Evolutionary conservation across 225 moss, liverwort and hornwort species (phyloP).

Genomic region (Takakia lepidozioides): DNA sequence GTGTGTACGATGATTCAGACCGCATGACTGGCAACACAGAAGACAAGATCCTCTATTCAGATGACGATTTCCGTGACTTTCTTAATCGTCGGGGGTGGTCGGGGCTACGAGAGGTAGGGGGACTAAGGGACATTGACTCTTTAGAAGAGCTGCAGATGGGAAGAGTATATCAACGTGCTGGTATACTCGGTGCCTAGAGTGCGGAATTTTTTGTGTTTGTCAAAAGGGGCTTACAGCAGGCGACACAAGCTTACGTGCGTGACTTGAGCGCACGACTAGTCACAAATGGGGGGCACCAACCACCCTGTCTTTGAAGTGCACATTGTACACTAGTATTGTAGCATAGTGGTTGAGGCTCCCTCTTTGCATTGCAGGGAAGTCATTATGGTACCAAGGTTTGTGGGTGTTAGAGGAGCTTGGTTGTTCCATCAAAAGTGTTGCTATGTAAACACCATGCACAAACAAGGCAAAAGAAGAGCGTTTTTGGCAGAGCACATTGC

Average conservation of each 20-base stretch:
- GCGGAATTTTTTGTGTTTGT: constrained; percentile 5
- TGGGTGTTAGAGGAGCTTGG: constrained; percentile 4
- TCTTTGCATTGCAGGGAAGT: constrained; percentile 2
- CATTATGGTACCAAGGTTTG: not conserved
- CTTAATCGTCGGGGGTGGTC: constrained; percentile 77
- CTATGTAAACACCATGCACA: too few species aligned
- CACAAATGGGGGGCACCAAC: constrained; percentile 4
- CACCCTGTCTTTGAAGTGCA: constrained; percentile 6
- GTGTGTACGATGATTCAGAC: constrained; percentile 54
- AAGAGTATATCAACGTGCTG: constrained; percentile 58
- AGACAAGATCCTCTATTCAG: constrained; percentile 77
- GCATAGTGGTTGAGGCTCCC: constrained; percentile 5
- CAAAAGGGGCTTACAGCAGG: not conserved
- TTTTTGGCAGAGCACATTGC: too few species aligned
- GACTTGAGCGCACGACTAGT: not conserved
- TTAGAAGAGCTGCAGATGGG: constrained; percentile 76
- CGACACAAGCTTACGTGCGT: not conserved
- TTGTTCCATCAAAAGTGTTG: not conserved
- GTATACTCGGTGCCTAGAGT: constrained; percentile 16
- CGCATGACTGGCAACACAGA: constrained; percentile 66
- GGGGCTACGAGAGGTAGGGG: constrained; percentile 76
- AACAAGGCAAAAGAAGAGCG: too few species aligned
- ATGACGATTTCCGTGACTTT: constrained; percentile 92
- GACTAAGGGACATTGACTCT: constrained; percentile 73
- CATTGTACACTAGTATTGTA: constrained; percentile 27